These are phyloP conservation scores for Crassisporium funariophilum DNA, from an alignment of 768 basidiomycete species.

Conservation along the genomic window DNA sequence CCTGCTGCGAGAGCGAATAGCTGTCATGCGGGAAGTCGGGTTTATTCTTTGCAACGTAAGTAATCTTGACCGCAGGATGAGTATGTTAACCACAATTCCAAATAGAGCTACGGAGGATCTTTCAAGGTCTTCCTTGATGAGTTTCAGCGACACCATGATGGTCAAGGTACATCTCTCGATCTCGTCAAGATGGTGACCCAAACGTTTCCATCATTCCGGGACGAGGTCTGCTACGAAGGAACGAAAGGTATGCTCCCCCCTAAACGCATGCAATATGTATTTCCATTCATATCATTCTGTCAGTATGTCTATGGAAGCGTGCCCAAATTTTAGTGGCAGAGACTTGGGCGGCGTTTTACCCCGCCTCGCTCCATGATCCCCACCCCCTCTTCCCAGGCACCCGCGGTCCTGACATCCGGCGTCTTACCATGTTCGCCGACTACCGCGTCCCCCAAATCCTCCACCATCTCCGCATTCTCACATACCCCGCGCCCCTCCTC, in stretches of 20 bases:
- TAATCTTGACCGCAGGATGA: conserved; percentile 3
- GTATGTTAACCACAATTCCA: conserved; percentile 3
- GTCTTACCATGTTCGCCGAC: conserved; percentile 93
- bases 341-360: conserved; percentile 91
- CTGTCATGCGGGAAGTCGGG: conserved; percentile 79
- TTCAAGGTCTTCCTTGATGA: conserved; percentile 65
- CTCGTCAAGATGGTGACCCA: conserved; percentile 72
- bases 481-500: conserved; percentile 67
- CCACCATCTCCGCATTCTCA: conserved; percentile 77
- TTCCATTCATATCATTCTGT: neutral
- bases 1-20: conserved; percentile 68
- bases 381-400: conserved; percentile 77
- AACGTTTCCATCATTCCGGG: conserved; percentile 75
- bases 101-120: conserved; percentile 68
- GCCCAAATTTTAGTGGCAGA: conserved; percentile 92
- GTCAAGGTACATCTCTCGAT: conserved; percentile 67
- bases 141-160: conserved; percentile 55
- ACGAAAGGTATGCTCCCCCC: conserved; percentile 48
- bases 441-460: conserved; percentile 91
- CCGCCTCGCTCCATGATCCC: conserved; percentile 38
- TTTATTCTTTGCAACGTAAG: conserved; percentile 68
- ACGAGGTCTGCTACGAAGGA: conserved; percentile 61
- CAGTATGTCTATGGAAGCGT: conserved; percentile 87
- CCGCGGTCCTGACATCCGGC: conserved; percentile 59
- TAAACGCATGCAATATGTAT: neutral